Conservation (phyloP, 495 filamentous ascomycete species). For the Poronia punctata region DNA sequence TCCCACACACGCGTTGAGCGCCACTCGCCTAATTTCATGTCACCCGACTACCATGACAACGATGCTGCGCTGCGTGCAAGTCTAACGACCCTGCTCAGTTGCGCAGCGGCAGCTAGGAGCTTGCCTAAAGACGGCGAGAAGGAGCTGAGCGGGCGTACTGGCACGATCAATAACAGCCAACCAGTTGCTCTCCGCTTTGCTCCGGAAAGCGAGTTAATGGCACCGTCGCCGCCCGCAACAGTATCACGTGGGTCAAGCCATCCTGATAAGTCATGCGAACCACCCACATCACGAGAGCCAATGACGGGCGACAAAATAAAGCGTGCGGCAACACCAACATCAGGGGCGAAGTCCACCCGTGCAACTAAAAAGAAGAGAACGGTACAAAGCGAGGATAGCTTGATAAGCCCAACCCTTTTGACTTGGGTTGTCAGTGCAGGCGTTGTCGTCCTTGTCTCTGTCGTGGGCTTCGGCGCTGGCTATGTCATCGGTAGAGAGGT, state of each 20-base stretch:
- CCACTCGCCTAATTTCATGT: conserved; percentile 52
- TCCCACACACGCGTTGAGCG: conserved; percentile 41
- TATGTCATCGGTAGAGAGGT: conserved; percentile 84
- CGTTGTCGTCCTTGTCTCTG: conserved; percentile 84
- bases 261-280: conserved; percentile 11
- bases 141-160: conserved; percentile 17
- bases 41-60: conserved; percentile 76
- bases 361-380: conserved; percentile 51
- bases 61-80: conserved; percentile 90
- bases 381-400: conserved; percentile 23
- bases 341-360: conserved; percentile 26
- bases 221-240: conserved; percentile 21
- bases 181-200: conserved; percentile 57
- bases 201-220: conserved; percentile 66
- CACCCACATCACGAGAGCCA: conserved; percentile 17
- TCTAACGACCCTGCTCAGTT: conserved; percentile 88
- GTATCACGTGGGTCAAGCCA: conserved; percentile 18
- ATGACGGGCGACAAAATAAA: conserved; percentile 43
- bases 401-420: conserved; percentile 66
- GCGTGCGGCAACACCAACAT: conserved; percentile 36
- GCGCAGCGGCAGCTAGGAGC: conserved; percentile 79
- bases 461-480: conserved; percentile 88
- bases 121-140: conserved; percentile 56
- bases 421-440: conserved; percentile 91
- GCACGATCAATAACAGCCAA: conserved; percentile 36